phyloP scores from a whole-genome alignment of 106 monocot species.

The Allium sativum region DNA sequence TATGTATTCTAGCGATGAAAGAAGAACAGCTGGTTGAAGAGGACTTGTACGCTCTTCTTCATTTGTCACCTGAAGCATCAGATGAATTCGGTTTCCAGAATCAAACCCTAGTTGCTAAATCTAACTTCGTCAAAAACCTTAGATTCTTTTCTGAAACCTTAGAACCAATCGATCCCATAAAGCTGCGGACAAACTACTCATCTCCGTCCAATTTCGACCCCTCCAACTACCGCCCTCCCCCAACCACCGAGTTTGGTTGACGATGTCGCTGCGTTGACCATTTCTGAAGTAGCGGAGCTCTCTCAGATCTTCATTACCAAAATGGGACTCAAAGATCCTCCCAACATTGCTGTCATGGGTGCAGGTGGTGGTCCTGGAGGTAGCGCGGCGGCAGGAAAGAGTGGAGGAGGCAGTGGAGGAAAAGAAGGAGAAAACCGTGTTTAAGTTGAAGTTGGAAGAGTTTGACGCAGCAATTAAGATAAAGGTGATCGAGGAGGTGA shows the following conservation, averaged over 20 bases:
- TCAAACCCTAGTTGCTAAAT: too few species aligned
- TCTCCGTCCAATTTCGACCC: constrained; percentile 1
- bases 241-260: constrained; percentile 84
- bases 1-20: too few species aligned
- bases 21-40: too few species aligned
- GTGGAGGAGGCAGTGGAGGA: constrained; percentile 34
- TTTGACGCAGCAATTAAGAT: constrained; percentile 84
- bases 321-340: constrained; percentile 34
- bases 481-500: constrained; percentile 97
- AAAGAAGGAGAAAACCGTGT: constrained; percentile 87
- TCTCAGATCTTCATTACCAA: constrained; percentile 44
- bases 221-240: constrained; percentile 51
- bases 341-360: constrained; percentile 46
- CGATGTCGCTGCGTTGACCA: constrained; percentile 67
- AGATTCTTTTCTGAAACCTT: neutral
- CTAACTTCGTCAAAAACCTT: too few species aligned
- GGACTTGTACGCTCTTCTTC: too few species aligned
- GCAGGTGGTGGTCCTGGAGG: constrained; percentile 28
- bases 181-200: neutral
- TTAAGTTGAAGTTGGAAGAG: constrained; percentile 75
- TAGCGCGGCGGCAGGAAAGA: constrained; percentile 1
- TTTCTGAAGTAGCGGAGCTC: constrained; percentile 57
- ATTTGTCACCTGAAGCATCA: too few species aligned
- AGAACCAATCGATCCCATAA: neutral
- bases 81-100: too few species aligned